Conservation (phyloP, 2,329 filamentous ascomycete genomes). For the Fusarium caatingaense region DNA sequence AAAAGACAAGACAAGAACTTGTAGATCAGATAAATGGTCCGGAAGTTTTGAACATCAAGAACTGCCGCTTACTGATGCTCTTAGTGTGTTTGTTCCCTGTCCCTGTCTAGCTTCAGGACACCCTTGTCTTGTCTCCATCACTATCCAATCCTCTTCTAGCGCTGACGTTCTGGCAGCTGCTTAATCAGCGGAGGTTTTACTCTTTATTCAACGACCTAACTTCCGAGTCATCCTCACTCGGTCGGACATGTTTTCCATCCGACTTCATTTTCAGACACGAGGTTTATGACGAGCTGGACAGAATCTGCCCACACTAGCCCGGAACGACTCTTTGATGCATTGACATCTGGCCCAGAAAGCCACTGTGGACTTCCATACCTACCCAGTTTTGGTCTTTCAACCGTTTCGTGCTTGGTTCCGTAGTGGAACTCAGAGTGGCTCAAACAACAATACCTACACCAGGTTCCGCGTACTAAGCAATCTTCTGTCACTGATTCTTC, state of each 20-base stretch:
- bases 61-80: conserved; percentile 6
- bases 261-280: conserved; percentile 1
- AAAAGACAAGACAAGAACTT: neutral
- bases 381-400: neutral
- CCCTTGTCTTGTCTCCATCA: neutral
- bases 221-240: conserved; percentile 1
- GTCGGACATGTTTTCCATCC: conserved; percentile 13
- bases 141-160: neutral
- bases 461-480: neutral
- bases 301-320: neutral
- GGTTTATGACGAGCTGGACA: neutral
- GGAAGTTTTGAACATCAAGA: neutral
- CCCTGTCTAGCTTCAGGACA: conserved; percentile 1
- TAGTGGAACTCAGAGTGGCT: neutral
- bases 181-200: conserved; percentile 30
- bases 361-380: neutral
- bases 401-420: neutral
- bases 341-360: neutral
- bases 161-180: neutral
- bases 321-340: neutral
- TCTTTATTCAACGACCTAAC: neutral
- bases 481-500: neutral
- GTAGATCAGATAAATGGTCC: conserved; percentile 8
- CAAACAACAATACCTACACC: neutral
- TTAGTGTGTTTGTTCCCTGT: rapidly evolving